These are phyloP conservation scores for Chamaecyparis obtusa DNA, from an alignment of 75 land plant species.

Conservation along the genomic window DNA sequence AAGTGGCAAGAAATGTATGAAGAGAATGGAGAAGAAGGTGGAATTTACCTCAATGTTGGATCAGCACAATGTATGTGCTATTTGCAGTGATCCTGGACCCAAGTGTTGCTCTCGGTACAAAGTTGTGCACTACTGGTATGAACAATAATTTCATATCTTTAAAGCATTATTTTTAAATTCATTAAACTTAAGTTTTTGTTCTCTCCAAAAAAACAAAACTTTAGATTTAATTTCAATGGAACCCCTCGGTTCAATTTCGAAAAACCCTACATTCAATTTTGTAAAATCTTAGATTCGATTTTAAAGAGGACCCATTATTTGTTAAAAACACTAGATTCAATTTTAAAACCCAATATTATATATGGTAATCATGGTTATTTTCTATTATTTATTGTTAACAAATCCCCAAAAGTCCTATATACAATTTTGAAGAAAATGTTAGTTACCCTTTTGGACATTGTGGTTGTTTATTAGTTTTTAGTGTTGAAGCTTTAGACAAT, in stretches of 20 bases:
- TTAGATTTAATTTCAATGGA: not conserved
- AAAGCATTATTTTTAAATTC: not conserved
- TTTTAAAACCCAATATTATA: not conserved
- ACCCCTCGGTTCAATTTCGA: not conserved
- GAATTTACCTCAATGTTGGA: not conserved
- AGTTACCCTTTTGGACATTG: not conserved
- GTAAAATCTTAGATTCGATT: not conserved
- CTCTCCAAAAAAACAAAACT: not conserved
- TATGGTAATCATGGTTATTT: not conserved
- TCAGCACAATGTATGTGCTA: constrained; percentile 22
- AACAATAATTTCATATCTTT: not conserved
- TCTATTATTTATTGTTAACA: not conserved
- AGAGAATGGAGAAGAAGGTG: not conserved
- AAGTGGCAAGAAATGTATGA: not conserved
- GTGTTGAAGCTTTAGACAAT: not conserved
- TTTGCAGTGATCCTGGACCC: constrained; percentile 30
- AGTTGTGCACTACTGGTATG: constrained; percentile 69
- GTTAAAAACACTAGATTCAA: not conserved
- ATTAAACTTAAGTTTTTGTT: not conserved
- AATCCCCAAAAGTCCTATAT: no score
- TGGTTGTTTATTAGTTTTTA: not conserved
- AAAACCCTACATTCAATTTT: not conserved
- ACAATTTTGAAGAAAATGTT: no score
- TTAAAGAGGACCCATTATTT: not conserved
- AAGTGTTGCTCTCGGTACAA: constrained; percentile 77